phyloP scores from a whole-genome alignment of 805 yeast species.

The Yamadazyma takamatsuzukensis region DNA sequence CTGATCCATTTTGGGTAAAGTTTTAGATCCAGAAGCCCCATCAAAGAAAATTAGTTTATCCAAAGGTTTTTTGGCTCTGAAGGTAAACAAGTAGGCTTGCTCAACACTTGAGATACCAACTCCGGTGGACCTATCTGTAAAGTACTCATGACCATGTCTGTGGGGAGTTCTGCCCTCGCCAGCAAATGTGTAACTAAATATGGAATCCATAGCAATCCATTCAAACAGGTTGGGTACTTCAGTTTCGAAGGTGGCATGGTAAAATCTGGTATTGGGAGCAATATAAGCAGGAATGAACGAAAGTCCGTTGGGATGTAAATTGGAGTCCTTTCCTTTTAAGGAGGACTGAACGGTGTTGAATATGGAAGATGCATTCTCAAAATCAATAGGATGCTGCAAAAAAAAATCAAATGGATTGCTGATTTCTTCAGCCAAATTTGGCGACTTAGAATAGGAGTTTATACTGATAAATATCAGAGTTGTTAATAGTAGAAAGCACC shows the following conservation, averaged over 20 bases:
- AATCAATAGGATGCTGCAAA: conserved; percentile 43
- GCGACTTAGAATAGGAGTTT: too few species aligned
- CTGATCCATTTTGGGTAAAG: conserved; percentile 60
- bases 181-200: conserved; percentile 54
- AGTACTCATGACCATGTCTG: too few species aligned
- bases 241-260: conserved; percentile 47
- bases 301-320: conserved; percentile 54
- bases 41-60: conserved; percentile 51
- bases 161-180: too few species aligned
- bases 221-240: conserved; percentile 46
- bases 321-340: conserved; percentile 47
- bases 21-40: conserved; percentile 65
- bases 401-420: conserved; percentile 3
- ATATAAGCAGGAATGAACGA: conserved; percentile 57
- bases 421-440: too few species aligned
- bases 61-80: conserved; percentile 45
- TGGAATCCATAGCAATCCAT: conserved; percentile 65
- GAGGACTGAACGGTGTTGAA: conserved; percentile 55
- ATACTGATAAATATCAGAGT: too few species aligned
- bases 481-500: too few species aligned
- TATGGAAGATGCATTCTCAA: conserved; percentile 50
- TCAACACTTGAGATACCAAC: too few species aligned
- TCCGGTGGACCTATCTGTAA: too few species aligned
- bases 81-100: conserved; percentile 50
- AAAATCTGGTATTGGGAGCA: conserved; percentile 55